Evolutionary conservation across 257 asterid species (phyloP), one percentile per base, ranked within the genome.

Genomic region (Nicotiana sylvestris): DNA sequence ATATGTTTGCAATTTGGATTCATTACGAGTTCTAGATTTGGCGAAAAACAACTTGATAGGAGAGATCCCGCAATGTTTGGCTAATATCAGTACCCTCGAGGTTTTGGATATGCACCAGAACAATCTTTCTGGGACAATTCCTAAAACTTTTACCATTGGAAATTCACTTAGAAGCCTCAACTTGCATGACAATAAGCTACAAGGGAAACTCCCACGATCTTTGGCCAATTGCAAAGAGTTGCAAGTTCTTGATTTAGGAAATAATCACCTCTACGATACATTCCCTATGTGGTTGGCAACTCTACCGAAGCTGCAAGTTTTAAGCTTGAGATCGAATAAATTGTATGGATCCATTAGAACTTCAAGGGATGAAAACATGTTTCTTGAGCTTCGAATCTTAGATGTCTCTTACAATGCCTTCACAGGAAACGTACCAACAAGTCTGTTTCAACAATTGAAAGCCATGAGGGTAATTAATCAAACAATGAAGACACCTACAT

Each of bases 221-320:
- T 46, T 87, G 61, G 70, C 57, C 30, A 74, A 79, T 8, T 84
- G 89, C 74, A 57, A 32, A 70, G 21, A 72, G 8, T 4, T 87
- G 25, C 81, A 86, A 74, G 83, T 87, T 65, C 66, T 87, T 25
- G 87, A 84, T 76, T 6, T 87, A 12, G 83, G 87, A 57, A 25
- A 43, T 69, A 86, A 84, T 78, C 60, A 51, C 4, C 57, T 86
- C 13, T 82, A 29, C 9, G 86, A 76, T 58, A 68, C 84, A 27
- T 84, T 86, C 29, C 87, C 87, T 0, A 2, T n/a, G 33, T 82
- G 82, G 84, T 53, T 84, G 81, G 86, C 46, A 66, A 29, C 13
- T 46, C 85, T 83, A 35, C 86, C 83, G 21, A 39, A 80, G n/a
- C 32, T 83, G 46, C 67, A 66, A 62, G 83, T 84, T 18, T 66